phyloP scores from a whole-genome alignment of 2,329 filamentous ascomycete species.

The Xylariales sp. region DNA sequence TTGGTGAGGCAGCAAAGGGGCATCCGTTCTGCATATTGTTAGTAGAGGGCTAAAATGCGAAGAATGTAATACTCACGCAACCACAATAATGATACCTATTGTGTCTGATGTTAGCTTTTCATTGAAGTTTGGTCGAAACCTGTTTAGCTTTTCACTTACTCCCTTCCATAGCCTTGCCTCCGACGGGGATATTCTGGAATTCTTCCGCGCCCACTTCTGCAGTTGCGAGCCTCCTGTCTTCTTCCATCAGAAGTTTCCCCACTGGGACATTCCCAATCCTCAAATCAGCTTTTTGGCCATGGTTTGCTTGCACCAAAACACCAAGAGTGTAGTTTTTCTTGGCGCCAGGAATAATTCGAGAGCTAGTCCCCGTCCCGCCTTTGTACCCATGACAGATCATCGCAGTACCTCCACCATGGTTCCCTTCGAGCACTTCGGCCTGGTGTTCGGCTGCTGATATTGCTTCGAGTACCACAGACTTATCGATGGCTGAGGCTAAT shows the following conservation, averaged over 20 bases:
- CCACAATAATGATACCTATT: neutral
- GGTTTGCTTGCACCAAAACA: conserved; percentile 3
- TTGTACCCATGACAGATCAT: conserved; percentile 4
- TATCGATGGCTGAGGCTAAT: too few relatives aligned
- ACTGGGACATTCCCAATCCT: conserved; percentile 5
- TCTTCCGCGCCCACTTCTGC: too few relatives aligned
- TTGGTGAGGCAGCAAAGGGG: conserved; percentile 5
- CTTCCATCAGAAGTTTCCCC: conserved; percentile 4
- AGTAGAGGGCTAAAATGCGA: conserved; percentile 4
- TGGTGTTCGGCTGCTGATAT: neutral
- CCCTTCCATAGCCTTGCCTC: conserved; percentile 3
- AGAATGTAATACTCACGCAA: neutral
- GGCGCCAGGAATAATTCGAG: neutral
- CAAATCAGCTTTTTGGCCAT: neutral
- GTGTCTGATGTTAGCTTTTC: too few relatives aligned
- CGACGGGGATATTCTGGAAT: neutral
- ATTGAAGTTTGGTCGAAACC: too few relatives aligned
- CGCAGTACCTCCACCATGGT: conserved; percentile 1
- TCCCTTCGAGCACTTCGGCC: conserved; percentile 1
- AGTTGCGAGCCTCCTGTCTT: too few relatives aligned
- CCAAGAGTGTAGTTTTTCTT: conserved; percentile 1
- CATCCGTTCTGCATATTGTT: too few relatives aligned
- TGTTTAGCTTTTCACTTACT: conserved; percentile 1
- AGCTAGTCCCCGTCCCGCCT: conserved; percentile 4
- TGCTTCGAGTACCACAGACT: conserved; percentile 4